A percentile compares a stretch with the other conserved stretches of the same genome.
Evolutionary conservation across 768 basidiomycete species (phyloP).

Genomic region (Hortiboletus flavorubellus): DNA sequence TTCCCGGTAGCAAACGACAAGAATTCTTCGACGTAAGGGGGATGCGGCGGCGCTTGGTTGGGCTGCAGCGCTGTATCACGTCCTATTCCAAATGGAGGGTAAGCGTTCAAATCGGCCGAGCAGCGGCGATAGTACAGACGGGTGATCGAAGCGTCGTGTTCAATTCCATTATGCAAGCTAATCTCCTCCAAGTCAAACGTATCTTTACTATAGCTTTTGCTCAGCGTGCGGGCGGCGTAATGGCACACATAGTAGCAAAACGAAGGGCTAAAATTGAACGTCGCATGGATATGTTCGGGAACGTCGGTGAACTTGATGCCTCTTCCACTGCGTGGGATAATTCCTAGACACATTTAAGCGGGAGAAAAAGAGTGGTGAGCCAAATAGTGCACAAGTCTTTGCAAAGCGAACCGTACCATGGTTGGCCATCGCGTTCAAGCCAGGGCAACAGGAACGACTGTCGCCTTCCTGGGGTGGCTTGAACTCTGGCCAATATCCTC

Average conservation of each 20-base stretch:
- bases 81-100: conserved; percentile 36
- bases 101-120: neutral
- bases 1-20: conserved; percentile 58
- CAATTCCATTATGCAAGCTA: conserved; percentile 13
- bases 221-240: conserved; percentile 53
- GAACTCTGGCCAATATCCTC: conserved; percentile 68
- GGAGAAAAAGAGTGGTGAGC: neutral
- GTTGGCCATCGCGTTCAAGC: conserved; percentile 75
- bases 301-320: conserved; percentile 57
- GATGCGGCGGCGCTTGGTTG: conserved; percentile 52
- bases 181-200: conserved; percentile 54
- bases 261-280: conserved; percentile 67
- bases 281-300: conserved; percentile 38
- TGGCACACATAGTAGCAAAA: conserved; percentile 66
- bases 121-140: conserved; percentile 12
- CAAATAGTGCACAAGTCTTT: conserved; percentile 23
- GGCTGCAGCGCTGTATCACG: conserved; percentile 45
- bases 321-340: conserved; percentile 58
- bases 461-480: conserved; percentile 56
- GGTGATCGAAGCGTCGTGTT: conserved; percentile 27
- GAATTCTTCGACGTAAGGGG: conserved; percentile 52
- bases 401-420: conserved; percentile 61
- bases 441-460: conserved; percentile 69
- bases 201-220: conserved; percentile 53
- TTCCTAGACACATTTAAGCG: conserved; percentile 19